Evolutionary conservation across 1,139 yeast species (phyloP), one percentile per base, ranked within the genome.

Genomic region (Protomyces macrosporus): DNA sequence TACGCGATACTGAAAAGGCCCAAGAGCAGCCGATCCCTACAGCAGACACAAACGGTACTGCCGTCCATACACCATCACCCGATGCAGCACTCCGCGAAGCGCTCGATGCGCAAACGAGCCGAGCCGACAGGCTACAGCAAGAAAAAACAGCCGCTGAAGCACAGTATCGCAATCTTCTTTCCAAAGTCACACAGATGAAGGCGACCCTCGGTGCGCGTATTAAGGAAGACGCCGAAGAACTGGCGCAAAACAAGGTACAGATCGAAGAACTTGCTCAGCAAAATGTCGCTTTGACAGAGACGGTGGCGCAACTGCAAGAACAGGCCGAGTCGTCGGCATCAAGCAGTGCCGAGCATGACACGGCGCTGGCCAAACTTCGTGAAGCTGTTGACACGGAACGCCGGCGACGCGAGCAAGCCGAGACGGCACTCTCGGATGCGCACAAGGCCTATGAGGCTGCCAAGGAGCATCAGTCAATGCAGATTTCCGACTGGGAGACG

Each of bases 111-210:
- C 54, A 30, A 36, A 52, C 30, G 2, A 23, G n/a, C 16, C 40
- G 16, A 14, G n/a, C 54, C 6, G 39, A 52, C 12, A 45, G 45
- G 14, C 33, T 52, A n/a, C 34, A 23, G 9, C 74, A 79, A 32
- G 80, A 78, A 50, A 75, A 76, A 36, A 95, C 89, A 68, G 80
- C 89, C 60, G 89, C 85, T 66, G 83, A 84, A 45, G 80, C 84
- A 36, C 88, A 87, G 67, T 90, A 91, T 72, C 89, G 90, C 68
- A 79, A 81, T n/a, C 77, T 93, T 30, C 76, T 90, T 65, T 86
- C 85, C 68, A 83, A 88, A 72, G 78, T 93, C 39, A 83, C 95
- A 1, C 84, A 88, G 1, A 90, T 93, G 88, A 90, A 88, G 71
- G 77, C 87, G 66, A 80, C 95, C 0, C 87, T 93, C 68, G 79